Conservation (phyloP, 2,329 filamentous ascomycete species). For the Fusarium sp. region DNA sequence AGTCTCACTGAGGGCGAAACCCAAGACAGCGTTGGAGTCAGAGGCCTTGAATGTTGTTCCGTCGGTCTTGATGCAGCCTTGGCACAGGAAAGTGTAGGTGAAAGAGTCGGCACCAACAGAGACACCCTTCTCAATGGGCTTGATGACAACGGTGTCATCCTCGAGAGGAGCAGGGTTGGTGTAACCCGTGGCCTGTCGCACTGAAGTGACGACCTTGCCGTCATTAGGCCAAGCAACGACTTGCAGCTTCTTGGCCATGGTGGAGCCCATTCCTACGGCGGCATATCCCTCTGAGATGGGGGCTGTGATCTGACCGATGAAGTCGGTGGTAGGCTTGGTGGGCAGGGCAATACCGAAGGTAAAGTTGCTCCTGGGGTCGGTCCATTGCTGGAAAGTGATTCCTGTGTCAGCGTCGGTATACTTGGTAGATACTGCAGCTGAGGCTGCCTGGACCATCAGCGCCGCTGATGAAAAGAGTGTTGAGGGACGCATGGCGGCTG, state of each 20-base stretch:
- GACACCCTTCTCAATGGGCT: conserved; percentile 72
- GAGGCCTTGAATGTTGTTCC: conserved; percentile 62
- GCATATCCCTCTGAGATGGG: conserved; percentile 63
- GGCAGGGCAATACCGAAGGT: conserved; percentile 71
- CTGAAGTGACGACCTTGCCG: conserved; percentile 68
- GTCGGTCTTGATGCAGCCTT: conserved; percentile 68
- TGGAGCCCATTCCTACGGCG: conserved; percentile 69
- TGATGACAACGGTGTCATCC: conserved; percentile 66
- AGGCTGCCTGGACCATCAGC: conserved; percentile 32
- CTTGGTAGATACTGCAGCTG: conserved; percentile 31
- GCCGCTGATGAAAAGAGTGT: conserved; percentile 39
- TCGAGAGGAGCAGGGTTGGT: conserved; percentile 70
- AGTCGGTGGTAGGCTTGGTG: conserved; percentile 66
- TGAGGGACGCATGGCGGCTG: conserved; percentile 39
- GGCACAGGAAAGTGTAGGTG: conserved; percentile 75
- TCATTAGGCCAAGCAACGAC: conserved; percentile 71
- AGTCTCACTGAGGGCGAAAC: conserved; percentile 68
- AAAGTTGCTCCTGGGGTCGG: conserved; percentile 60
- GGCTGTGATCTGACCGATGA: conserved; percentile 70
- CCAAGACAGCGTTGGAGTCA: conserved; percentile 62
- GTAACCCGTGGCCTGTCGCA: conserved; percentile 73
- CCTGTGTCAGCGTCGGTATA: conserved; percentile 65
- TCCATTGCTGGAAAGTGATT: conserved; percentile 68
- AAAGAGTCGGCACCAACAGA: conserved; percentile 71
- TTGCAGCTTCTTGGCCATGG: conserved; percentile 72